These are phyloP conservation scores for Colletotrichum sp. DNA, from an alignment of 2,329 filamentous ascomycete species.

Conservation along the genomic window DNA sequence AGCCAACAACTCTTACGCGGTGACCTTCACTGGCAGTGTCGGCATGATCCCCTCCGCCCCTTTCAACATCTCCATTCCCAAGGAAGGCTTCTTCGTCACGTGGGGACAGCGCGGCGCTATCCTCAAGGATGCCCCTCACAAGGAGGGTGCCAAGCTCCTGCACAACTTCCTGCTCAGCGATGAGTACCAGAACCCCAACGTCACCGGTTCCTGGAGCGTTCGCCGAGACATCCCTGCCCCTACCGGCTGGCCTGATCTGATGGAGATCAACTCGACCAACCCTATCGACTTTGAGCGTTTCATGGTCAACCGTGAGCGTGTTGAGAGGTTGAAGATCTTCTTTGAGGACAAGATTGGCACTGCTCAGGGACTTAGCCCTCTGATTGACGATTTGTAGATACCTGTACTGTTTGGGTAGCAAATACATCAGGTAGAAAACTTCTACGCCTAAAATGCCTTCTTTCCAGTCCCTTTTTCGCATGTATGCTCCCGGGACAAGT, in stretches of 20 bases:
- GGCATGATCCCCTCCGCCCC: conserved; percentile 21
- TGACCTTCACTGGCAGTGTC: conserved; percentile 34
- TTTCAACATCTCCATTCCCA: conserved; percentile 34
- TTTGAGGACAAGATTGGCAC: conserved; percentile 48
- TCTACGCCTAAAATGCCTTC: background rate
- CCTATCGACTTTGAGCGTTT: conserved; percentile 41
- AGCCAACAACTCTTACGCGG: conserved; percentile 32
- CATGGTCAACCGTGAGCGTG: conserved; percentile 43
- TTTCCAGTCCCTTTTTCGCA: background rate
- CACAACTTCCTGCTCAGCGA: conserved; percentile 49
- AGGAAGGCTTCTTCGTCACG: conserved; percentile 43
- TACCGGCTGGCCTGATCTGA: conserved; percentile 30
- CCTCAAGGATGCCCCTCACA: conserved; percentile 50
- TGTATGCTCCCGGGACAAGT: background rate
- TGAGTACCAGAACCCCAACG: conserved; percentile 37
- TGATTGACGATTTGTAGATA: conserved; percentile 27
- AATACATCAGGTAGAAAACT: background rate
- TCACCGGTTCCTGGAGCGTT: conserved; percentile 33
- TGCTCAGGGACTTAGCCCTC: conserved; percentile 45
- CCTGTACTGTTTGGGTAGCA: background rate
- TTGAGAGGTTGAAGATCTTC: conserved; percentile 46
- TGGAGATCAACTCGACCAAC: conserved; percentile 36
- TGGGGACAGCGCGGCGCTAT: conserved; percentile 57
- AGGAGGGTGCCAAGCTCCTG: conserved; percentile 55
- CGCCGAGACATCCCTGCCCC: conserved; percentile 36